These are phyloP conservation scores for Capsicum rhomboideum DNA, from an alignment of 257 asterid species.

Conservation along the genomic window DNA sequence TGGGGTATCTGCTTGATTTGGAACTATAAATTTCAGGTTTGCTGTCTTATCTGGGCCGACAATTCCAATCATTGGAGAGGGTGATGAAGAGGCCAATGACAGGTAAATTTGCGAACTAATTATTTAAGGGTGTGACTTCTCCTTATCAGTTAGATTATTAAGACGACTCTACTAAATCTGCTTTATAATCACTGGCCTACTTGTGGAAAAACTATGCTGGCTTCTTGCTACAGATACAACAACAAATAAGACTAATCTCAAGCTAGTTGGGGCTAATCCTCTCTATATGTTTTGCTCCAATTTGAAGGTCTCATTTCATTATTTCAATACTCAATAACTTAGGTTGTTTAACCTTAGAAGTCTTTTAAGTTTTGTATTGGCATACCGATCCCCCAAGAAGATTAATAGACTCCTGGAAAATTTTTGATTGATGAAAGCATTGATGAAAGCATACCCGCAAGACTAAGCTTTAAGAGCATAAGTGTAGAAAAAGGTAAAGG, in stretches of 20 bases:
- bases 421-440: background rate
- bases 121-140: background rate
- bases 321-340: background rate
- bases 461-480: background rate
- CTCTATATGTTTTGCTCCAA: background rate
- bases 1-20: background rate
- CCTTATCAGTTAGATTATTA: background rate
- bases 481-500: background rate
- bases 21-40: conserved; percentile 42
- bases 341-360: background rate
- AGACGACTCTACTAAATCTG: background rate
- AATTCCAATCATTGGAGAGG: conserved; percentile 97
- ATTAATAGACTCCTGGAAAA: background rate
- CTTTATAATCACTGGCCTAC: background rate
- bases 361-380: background rate
- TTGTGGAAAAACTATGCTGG: background rate
- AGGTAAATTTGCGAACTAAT: conserved; percentile 35
- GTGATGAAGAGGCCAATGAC: conserved; percentile 96
- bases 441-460: background rate
- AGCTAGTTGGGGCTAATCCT: background rate
- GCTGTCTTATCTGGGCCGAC: conserved; percentile 95
- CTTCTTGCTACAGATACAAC: background rate
- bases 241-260: background rate
- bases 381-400: background rate
- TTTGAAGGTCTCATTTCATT: background rate